phyloP scores from a whole-genome alignment of 768 basidiomycete genomes.

The Serendipita vermifera region DNA sequence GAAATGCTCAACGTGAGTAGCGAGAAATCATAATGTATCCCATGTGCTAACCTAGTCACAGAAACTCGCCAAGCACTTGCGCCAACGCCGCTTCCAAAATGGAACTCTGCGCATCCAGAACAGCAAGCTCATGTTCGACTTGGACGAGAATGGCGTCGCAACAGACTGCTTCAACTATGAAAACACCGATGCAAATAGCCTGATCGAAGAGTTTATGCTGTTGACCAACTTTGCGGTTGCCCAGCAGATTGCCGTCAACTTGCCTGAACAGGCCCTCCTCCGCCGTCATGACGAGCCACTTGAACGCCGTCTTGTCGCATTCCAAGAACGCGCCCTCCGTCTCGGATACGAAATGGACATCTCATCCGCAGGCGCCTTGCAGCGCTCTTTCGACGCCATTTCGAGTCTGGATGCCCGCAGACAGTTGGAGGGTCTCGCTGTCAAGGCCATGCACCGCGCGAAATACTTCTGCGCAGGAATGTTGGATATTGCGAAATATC shows the following conservation, averaged over 20 bases:
- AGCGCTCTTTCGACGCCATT: constrained; percentile 70
- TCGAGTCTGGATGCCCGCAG: constrained; percentile 57
- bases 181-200: constrained; percentile 54
- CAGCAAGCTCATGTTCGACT: constrained; percentile 55
- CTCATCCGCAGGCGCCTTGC: constrained; percentile 64
- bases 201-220: constrained; percentile 97
- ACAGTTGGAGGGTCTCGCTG: constrained; percentile 70
- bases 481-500: constrained; percentile 97
- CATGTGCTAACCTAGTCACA: constrained; percentile 14
- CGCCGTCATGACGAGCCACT: constrained; percentile 89
- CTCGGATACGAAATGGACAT: constrained; percentile 75
- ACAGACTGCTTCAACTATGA: constrained; percentile 59
- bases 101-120: constrained; percentile 67
- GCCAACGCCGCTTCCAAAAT: constrained; percentile 57
- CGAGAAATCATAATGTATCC: not conserved
- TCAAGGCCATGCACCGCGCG: constrained; percentile 87
- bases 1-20: constrained; percentile 37
- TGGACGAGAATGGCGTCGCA: constrained; percentile 72
- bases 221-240: constrained; percentile 82
- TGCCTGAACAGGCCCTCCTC: constrained; percentile 94
- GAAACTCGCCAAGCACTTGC: constrained; percentile 57
- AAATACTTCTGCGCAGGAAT: constrained; percentile 99
- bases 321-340: constrained; percentile 67
- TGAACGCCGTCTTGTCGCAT: constrained; percentile 77
- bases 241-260: constrained; percentile 81